Base-by-base conservation (phyloP, 306 rosid genomes). In the Vigna hirtella region DNA sequence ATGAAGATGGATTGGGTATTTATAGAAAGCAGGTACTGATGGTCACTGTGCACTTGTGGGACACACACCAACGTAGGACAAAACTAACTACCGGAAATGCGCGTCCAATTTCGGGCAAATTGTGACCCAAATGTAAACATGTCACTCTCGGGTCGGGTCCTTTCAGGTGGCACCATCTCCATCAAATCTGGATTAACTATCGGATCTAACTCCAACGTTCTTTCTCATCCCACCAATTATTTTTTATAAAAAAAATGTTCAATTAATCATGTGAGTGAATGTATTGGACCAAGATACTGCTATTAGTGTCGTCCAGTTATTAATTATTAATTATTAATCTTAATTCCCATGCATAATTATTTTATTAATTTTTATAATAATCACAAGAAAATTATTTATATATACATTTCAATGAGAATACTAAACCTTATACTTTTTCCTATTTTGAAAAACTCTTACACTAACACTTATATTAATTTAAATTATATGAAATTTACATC, bases 21-120 rank as follows among this genome's bases (percentile, higher is more conserved):
- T 89, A 89, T 88, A 90, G 90, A 67, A 85, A 51, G 7, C 30
- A 32, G 30, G 9, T 58, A 36, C 63, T 63, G 38, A 32, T 36
- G 77, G 80, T n/a, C 28, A 77, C 63, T 84, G 84, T 79, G 63
- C 22, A 76, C 73, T 53, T 72, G 70, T 75, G 72, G 87, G 88
- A 80, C 89, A 50, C 83, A 83, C 87, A 55, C 67, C 14, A 59
- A 75, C 10, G 52, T 68, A 75, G 67, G 85, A 78, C 79, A 77
- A 70, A 71, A 65, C 48, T 1, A 76, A 30, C 66, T 9, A 76
- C 50, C 28, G 9, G 11, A 51, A 83, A 78, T 76, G 61, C 38
- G 49, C 2, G 52, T 38, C 57, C 80, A 85, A 87, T 76, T 82
- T 66, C 75, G 55, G 79, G 86, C 26, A 82, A 82, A 82, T 77